Base-by-base conservation (phyloP, 2,329 filamentous ascomycete genomes). In the Metarhizium rileyi region DNA sequence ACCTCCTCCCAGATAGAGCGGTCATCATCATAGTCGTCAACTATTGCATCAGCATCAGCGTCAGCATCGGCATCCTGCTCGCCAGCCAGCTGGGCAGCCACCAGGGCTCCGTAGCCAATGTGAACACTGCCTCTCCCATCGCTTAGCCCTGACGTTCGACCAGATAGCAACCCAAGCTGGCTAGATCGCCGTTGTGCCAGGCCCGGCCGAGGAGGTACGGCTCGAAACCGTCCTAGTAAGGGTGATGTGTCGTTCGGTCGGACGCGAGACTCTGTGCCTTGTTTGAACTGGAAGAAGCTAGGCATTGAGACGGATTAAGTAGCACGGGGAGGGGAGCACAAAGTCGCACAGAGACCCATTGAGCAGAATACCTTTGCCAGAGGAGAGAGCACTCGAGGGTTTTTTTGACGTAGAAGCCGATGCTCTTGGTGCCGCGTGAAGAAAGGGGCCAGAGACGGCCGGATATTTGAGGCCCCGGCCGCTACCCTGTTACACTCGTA, bases 231-330 rank as follows among this genome's bases (percentile, higher is more conserved):
- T 53, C 81, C 81, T 2, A 84, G 75, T 8, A 84, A 67, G 23
- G 81, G 80, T 18, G 80, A 78, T 40, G 77, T 69, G 59, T 83
- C 76, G 57, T 69, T 70, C 51, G 72, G 72, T 46, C 72, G 71
- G 52, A 71, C 68, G 58, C 71, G 74, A 54, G 78, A 75, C 66
- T 84, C 81, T 59, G 70, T 74, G 63, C 81, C 81, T 60, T 81
- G 80, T 54, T 81, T 81, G 67, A 85, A 85, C 63, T 76, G 73
- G 68, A 85, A 84, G 71, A 84, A 81, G 60, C 75, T 72, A 61
- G 81, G 78, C 80, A 84, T 83, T 45, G 43, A 46, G 18, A 33
- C 49, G 42, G 47, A 20, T 23, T 53, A 54, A 53, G 50, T 23
- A 20, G 12, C 45, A 38, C 25, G 22, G 26, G 33, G 57, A 47